These are phyloP conservation scores for Salix arbutifolia DNA, from an alignment of 345 rosid species.

Conservation along the genomic window DNA sequence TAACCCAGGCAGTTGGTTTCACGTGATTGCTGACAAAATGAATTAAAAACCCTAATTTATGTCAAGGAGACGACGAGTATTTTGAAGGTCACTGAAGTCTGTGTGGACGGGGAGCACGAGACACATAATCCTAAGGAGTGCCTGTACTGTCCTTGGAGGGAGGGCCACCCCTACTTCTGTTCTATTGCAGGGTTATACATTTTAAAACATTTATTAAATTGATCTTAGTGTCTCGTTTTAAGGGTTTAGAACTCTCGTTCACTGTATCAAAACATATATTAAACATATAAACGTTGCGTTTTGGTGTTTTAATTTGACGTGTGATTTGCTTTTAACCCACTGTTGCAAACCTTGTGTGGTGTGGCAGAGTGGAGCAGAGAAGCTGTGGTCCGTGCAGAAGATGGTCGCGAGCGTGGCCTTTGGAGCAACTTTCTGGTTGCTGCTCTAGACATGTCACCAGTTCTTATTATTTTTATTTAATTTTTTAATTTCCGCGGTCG, in stretches of 20 bases:
- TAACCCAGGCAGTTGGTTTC: background rate
- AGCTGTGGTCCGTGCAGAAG: slow-evolving; percentile 22
- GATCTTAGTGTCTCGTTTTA: no score
- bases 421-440: slow-evolving; percentile 34
- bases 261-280: no score
- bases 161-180: background rate
- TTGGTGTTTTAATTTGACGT: background rate
- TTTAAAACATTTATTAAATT: background rate
- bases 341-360: background rate
- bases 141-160: background rate
- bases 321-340: background rate
- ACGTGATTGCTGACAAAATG: background rate
- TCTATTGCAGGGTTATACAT: background rate
- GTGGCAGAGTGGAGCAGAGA: slow-evolving; percentile 56
- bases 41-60: background rate
- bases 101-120: slow-evolving; percentile 7
- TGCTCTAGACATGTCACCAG: slow-evolving; percentile 26
- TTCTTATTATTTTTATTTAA: background rate
- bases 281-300: background rate
- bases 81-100: background rate
- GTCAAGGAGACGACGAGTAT: no score
- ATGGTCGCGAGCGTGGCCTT: slow-evolving; percentile 32
- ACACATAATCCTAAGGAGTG: slow-evolving; percentile 17
- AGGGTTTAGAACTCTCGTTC: no score
- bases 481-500: background rate